Conservation (phyloP, 768 basidiomycete genomes). For the Rhizopogon sp. region DNA sequence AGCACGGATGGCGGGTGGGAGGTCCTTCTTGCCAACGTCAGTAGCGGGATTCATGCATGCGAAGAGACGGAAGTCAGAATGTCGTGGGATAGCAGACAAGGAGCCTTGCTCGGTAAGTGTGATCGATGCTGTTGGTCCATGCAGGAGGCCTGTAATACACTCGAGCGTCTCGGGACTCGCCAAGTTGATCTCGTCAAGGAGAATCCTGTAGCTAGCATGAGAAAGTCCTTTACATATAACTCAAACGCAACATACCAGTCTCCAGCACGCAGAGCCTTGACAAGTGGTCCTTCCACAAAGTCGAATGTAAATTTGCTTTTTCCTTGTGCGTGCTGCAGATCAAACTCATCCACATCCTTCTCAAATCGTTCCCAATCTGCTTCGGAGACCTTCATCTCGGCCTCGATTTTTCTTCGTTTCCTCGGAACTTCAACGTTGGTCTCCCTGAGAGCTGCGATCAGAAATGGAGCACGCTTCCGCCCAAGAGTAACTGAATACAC, state of each 20-base stretch:
- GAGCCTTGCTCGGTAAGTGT: conserved; percentile 92
- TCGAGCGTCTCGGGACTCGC: conserved; percentile 94
- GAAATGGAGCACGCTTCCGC: conserved; percentile 9
- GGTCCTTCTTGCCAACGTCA: conserved; percentile 96
- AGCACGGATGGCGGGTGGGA: conserved; percentile 84
- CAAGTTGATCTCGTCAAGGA: conserved; percentile 95
- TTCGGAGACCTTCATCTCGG: conserved; percentile 37
- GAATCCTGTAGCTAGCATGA: conserved; percentile 50
- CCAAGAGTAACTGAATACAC: conserved; percentile 2
- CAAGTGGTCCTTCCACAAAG: conserved; percentile 94
- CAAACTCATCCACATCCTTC: conserved; percentile 70
- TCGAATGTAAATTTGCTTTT: conserved; percentile 90
- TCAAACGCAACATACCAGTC: conserved; percentile 66
- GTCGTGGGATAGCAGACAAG: conserved; percentile 83
- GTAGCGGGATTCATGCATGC: conserved; percentile 99
- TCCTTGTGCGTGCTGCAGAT: conserved; percentile 82
- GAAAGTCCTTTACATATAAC: neutral
- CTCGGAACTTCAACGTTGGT: conserved; percentile 45
- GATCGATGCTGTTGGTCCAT: conserved; percentile 82
- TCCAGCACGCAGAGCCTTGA: conserved; percentile 81
- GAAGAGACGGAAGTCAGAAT: conserved; percentile 93
- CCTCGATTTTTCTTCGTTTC: conserved; percentile 66
- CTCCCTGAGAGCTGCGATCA: neutral
- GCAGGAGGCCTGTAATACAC: conserved; percentile 83
- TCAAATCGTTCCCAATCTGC: conserved; percentile 66